A percentile compares a stretch with the other conserved stretches of the same genome.
Evolutionary conservation across 148 eudicot genomes (phyloP).

Genomic region (Camellia lanceoleosa): DNA sequence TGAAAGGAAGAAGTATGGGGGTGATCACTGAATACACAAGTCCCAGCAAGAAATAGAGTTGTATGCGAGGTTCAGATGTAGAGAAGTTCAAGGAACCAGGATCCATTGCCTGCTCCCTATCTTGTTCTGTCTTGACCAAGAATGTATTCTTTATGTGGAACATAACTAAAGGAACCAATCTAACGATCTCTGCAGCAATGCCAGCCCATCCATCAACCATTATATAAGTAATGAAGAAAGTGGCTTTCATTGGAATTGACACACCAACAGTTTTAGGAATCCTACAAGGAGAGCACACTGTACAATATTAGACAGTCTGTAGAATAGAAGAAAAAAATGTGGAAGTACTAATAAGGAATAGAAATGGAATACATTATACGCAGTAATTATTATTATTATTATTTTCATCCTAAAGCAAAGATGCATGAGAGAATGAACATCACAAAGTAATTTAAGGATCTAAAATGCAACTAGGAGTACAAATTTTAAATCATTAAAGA

Average conservation of each 20-base stretch:
- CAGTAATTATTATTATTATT: background rate
- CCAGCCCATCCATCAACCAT: slow-evolving; percentile 74
- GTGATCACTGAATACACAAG: slow-evolving; percentile 51
- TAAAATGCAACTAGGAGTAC: background rate
- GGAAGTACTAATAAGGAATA: background rate
- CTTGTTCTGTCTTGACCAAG: slow-evolving; percentile 52
- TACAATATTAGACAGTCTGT: background rate
- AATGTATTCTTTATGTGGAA: slow-evolving; percentile 55
- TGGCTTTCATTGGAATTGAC: slow-evolving; percentile 59
- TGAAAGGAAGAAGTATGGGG: slow-evolving; percentile 55
- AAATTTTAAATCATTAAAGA: background rate
- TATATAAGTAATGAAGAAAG: slow-evolving; percentile 53
- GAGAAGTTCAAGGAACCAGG: slow-evolving; percentile 48
- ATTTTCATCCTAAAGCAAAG: background rate
- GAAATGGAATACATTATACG: background rate
- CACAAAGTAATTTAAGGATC: background rate
- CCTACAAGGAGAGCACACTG: slow-evolving; percentile 30
- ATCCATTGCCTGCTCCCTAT: slow-evolving; percentile 60
- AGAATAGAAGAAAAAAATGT: background rate
- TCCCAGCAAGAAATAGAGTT: slow-evolving; percentile 55
- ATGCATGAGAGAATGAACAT: background rate
- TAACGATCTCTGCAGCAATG: slow-evolving; percentile 51
- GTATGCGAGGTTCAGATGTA: slow-evolving; percentile 53
- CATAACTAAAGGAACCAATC: slow-evolving; percentile 48
- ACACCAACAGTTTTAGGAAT: slow-evolving; percentile 54